Base-by-base conservation (phyloP, 2,329 filamentous ascomycete species). In the Westerdykella sp. region DNA sequence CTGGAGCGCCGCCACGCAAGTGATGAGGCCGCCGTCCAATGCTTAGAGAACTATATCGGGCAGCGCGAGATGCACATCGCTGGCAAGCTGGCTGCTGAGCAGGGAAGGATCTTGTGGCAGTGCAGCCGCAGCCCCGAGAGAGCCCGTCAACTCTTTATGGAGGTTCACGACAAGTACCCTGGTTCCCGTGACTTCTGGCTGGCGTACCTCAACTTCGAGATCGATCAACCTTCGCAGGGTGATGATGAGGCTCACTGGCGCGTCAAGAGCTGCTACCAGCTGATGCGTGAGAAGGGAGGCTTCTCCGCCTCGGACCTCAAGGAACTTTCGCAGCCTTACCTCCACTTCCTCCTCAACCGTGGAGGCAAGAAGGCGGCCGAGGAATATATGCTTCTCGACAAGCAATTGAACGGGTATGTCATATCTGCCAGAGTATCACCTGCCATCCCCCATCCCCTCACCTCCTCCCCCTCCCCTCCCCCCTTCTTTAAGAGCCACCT, bases 161-260 rank as follows among this genome's bases (percentile, higher is more conserved):
- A 84, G 67, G 91, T 95, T 55, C 77, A 85, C 43, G 82, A 89
- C 61, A 87, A 82, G 75, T 95, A 94, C 63, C 76, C 83, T 2
- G 87, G 93, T 61, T 95, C 89, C 65, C 79, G 82, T 28, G 75
- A 86, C 35, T 97, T 97, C 73, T 98, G 93, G 91, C 76, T 82
- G 54, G 86, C 80, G 59, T 97, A 89, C 74, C 78, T 97, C 42
- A 74, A 84, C 45, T 95, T 98, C 60, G 93, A 98, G 71, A 74
- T 94, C 39, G 81, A 86, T 44, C 90, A 95, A 65, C 84, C 87
- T 10, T 84, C 83, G 1, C 82, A 73, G 48, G 69, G 74, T 1
- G 78, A 81, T 39, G 74, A 77, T 2, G 86, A 91, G 59, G 56
- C 73, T 1, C 80, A 82, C 41, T 74, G 81, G 51, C 83, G 83